Conservation (phyloP, 257 asterid genomes). For the Rubia yunnanensis region DNA sequence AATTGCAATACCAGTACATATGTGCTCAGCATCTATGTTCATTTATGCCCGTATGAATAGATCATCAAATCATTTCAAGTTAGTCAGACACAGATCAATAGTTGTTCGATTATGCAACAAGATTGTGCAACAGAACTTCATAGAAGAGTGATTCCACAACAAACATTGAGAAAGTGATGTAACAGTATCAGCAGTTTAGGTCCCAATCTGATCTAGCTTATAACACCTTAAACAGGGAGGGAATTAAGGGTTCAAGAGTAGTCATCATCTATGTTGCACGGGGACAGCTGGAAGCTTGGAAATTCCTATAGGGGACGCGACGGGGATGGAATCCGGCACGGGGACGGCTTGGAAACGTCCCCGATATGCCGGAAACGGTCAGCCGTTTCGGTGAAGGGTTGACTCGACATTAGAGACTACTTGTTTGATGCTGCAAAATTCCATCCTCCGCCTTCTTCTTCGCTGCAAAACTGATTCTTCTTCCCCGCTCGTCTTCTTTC, state of each 20-base stretch:
- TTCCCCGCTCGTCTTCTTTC: too few species aligned
- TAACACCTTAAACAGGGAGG: neutral
- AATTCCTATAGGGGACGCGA: too few species aligned
- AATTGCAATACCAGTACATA: neutral
- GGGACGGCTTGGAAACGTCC: too few species aligned
- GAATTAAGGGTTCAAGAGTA: neutral
- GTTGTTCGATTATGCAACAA: neutral
- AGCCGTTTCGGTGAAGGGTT: too few species aligned
- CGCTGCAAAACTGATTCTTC: too few species aligned
- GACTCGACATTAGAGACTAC: too few species aligned
- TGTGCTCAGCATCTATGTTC: neutral
- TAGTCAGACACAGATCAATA: neutral
- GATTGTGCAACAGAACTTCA: neutral
- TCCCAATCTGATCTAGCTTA: neutral
- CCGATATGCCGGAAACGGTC: too few species aligned
- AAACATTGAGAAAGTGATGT: neutral
- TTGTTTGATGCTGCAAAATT: too few species aligned
- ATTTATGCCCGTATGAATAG: neutral
- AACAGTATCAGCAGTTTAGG: neutral
- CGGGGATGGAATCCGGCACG: too few species aligned
- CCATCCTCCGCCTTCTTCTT: too few species aligned
- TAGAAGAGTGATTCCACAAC: neutral
- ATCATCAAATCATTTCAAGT: neutral
- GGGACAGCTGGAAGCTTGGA: too few species aligned
- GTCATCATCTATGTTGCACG: too few species aligned